Evolutionary conservation across 2,329 filamentous ascomycete species (phyloP).

Genomic region (Atkinsonella texensis): DNA sequence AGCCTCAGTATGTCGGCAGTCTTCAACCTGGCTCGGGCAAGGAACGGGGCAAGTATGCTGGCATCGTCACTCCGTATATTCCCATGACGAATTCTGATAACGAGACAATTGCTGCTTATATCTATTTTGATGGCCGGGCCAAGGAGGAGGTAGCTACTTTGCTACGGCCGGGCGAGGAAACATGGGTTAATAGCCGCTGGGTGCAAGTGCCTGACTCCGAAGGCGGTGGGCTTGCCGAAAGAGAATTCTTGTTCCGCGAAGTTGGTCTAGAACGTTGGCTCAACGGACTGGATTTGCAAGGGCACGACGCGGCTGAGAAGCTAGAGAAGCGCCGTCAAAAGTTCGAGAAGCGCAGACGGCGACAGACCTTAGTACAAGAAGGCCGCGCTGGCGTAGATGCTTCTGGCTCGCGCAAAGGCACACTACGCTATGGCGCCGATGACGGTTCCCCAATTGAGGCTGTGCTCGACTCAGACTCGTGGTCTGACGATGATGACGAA

Average conservation of each 20-base stretch:
- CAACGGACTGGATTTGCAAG: constrained; percentile 89
- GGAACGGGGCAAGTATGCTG: constrained; percentile 34
- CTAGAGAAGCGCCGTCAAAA: constrained; percentile 81
- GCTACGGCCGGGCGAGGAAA: constrained; percentile 85
- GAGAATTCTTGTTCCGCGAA: constrained; percentile 94
- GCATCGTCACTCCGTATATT: constrained; percentile 70
- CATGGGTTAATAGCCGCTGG: constrained; percentile 98
- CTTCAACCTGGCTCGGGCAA: constrained; percentile 41
- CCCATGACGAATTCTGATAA: constrained; percentile 87
- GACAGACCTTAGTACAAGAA: constrained; percentile 40
- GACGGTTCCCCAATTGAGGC: constrained; percentile 62
- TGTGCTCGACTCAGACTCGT: constrained; percentile 56
- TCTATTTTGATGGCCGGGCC: constrained; percentile 90
- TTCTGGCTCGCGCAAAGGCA: constrained; percentile 33
- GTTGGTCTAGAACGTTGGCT: constrained; percentile 94
- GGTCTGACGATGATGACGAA: constrained; percentile 72
- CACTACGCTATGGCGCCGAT: constrained; percentile 72
- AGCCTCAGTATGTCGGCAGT: constrained; percentile 68
- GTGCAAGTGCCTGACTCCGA: constrained; percentile 86
- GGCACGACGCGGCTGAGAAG: constrained; percentile 79
- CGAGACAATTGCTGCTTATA: constrained; percentile 96
- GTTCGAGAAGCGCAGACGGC: constrained; percentile 55
- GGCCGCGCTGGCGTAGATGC: constrained; percentile 21
- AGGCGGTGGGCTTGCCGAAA: constrained; percentile 86
- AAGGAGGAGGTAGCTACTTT: constrained; percentile 97